Percentiles rank a stretch among this genome's conserved stretches.
Conservation (phyloP, 139 green algal genomes). For the Tetratostichococcus sp. region DNA sequence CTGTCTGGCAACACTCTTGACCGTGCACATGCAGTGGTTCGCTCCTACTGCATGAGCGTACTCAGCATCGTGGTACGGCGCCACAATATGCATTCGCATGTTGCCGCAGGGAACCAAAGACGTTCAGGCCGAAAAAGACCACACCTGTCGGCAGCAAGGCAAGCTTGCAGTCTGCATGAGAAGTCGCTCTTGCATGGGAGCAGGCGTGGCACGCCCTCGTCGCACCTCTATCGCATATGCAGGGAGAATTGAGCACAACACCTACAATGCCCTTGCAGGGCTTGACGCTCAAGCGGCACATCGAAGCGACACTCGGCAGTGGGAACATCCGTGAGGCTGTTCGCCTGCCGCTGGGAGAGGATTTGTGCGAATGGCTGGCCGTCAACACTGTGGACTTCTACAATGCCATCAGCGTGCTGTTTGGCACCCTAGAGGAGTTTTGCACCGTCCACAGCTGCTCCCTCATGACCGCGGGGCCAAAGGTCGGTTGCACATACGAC, state of each 20-base stretch:
- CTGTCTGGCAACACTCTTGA: too few relatives aligned
- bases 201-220: too few relatives aligned
- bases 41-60: too few relatives aligned
- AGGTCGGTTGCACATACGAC: too few relatives aligned
- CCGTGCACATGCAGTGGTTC: too few relatives aligned
- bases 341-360: slow-evolving; percentile 77
- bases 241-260: too few relatives aligned
- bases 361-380: slow-evolving; percentile 86
- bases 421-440: slow-evolving; percentile 87
- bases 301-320: slow-evolving; percentile 84
- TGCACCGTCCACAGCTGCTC: slow-evolving; percentile 88
- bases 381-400: slow-evolving; percentile 95
- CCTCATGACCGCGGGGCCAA: slow-evolving; percentile 90
- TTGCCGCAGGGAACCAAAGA: slow-evolving; percentile 54
- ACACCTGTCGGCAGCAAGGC: slow-evolving; percentile 80
- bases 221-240: too few relatives aligned
- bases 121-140: slow-evolving; percentile 75
- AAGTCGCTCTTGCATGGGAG: too few relatives aligned
- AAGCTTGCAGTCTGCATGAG: neutral
- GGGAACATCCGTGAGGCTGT: slow-evolving; percentile 83
- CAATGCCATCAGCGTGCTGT: slow-evolving; percentile 94
- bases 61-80: too few relatives aligned
- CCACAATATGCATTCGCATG: too few relatives aligned
- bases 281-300: slow-evolving; percentile 83
- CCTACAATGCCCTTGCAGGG: too few relatives aligned